phyloP scores from a whole-genome alignment of 192 early-diverging fungal species.

The Linnemannia hyalina region DNA sequence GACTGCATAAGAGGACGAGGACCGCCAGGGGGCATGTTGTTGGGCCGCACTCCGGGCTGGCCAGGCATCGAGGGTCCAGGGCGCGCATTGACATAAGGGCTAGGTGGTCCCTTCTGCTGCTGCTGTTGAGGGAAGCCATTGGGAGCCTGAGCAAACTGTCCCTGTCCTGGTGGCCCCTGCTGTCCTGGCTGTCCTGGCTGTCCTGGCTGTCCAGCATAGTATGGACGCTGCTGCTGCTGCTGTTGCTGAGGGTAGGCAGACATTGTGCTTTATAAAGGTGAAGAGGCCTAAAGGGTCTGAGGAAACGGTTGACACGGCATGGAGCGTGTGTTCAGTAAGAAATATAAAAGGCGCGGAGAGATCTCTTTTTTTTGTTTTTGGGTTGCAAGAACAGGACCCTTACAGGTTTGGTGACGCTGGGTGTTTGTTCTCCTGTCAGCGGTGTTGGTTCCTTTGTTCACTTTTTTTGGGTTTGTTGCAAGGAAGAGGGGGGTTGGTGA shows the following conservation, averaged over 20 bases:
- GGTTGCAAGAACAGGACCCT: background rate
- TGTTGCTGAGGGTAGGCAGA: constrained; percentile 35
- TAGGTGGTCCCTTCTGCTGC: constrained; percentile 17
- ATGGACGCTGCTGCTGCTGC: constrained; percentile 40
- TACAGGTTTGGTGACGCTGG: background rate
- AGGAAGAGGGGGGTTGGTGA: background rate
- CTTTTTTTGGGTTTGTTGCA: background rate
- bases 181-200: constrained; percentile 19
- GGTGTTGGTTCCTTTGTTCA: background rate
- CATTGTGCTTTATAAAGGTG: constrained; percentile 2
- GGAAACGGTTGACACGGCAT: background rate
- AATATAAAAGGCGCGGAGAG: background rate
- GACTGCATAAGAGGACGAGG: constrained; percentile 35
- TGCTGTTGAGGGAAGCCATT: constrained; percentile 38
- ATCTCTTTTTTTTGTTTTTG: background rate
- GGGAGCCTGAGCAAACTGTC: constrained; percentile 25
- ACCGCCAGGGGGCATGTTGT: constrained; percentile 26
- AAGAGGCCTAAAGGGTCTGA: background rate
- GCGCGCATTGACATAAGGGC: constrained; percentile 21
- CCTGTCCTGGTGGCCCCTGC: constrained; percentile 26
- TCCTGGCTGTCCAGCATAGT: constrained; percentile 25
- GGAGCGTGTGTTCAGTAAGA: background rate
- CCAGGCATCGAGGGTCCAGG: constrained; percentile 29
- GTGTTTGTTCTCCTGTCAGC: background rate
- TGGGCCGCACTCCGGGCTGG: constrained; percentile 16